phyloP scores from a whole-genome alignment of 2,329 filamentous ascomycete species.

The Monosporascus sp. region DNA sequence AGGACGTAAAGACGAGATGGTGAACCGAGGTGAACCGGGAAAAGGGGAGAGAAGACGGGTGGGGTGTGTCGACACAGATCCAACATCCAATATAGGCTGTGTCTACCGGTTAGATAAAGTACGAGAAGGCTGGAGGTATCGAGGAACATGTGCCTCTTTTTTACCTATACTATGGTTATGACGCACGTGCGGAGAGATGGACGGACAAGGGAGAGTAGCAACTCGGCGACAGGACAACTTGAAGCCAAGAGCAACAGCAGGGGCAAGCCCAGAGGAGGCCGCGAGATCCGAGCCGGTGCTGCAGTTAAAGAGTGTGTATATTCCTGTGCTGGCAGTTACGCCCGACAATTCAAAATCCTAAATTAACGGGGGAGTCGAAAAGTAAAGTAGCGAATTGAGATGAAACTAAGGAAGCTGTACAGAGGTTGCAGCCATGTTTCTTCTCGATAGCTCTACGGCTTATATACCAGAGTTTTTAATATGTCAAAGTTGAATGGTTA shows the following conservation, averaged over 20 bases:
- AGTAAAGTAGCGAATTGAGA: neutral
- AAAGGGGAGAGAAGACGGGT: neutral
- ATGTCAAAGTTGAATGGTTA: no score
- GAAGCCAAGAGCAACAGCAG: neutral
- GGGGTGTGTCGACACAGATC: neutral
- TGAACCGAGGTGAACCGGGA: neutral
- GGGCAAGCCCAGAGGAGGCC: slow-evolving; percentile 1
- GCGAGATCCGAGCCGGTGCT: neutral
- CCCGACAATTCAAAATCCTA: neutral
- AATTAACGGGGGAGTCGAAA: neutral
- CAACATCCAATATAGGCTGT: no score
- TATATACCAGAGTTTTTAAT: neutral
- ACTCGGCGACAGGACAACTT: no score
- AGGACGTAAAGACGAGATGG: neutral
- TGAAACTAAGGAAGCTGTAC: neutral
- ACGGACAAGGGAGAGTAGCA: no score
- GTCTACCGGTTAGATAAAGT: no score
- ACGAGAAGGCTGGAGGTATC: no score
- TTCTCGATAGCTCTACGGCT: neutral
- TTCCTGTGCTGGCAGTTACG: neutral
- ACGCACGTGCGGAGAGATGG: no score
- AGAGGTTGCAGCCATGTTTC: neutral
- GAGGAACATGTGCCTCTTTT: no score
- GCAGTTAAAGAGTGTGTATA: neutral
- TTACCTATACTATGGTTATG: no score